These are phyloP conservation scores for Lojkania enalia DNA, from an alignment of 2,329 filamentous ascomycete genomes.

Conservation along the genomic window DNA sequence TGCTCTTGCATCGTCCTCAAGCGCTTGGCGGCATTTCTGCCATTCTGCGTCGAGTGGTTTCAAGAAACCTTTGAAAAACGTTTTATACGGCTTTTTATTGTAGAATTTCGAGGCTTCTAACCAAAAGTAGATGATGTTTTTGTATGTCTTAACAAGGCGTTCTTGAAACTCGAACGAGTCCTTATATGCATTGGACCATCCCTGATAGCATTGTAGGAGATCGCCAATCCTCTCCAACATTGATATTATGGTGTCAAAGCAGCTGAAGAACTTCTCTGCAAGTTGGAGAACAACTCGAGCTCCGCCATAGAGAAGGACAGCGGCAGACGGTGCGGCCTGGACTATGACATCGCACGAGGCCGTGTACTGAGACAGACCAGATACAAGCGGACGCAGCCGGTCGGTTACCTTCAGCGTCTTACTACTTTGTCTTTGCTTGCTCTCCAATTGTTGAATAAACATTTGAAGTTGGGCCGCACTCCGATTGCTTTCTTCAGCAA, in stretches of 20 bases:
- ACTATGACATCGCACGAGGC: constrained; percentile 10
- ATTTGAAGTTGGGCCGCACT: constrained; percentile 1
- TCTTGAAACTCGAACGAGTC: constrained; percentile 5
- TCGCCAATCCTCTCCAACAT: constrained; percentile 11
- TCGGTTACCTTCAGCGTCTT: constrained; percentile 2
- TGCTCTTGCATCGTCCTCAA: constrained; percentile 5
- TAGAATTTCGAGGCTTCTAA: constrained; percentile 6
- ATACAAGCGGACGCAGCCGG: constrained; percentile 3
- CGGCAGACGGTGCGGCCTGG: constrained; percentile 8
- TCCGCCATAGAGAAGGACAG: constrained; percentile 8
- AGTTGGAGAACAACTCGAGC: constrained; percentile 7
- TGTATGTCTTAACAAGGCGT: constrained; percentile 9
- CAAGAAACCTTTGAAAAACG: constrained; percentile 3
- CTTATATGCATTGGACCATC: constrained; percentile 3
- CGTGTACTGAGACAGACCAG: constrained; percentile 8
- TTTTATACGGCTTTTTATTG: constrained; percentile 4
- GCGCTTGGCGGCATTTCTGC: constrained; percentile 5
- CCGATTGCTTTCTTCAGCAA: constrained; percentile 2
- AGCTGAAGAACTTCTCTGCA: constrained; percentile 8
- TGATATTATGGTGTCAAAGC: constrained; percentile 9
- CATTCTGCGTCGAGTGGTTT: constrained; percentile 9
- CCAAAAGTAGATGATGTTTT: constrained; percentile 12
- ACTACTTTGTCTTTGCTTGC: constrained; percentile 6
- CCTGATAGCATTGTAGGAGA: constrained; percentile 5
- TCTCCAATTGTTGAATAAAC: constrained; percentile 5